These are phyloP conservation scores for Phytophthora ramorum DNA, from an alignment of 352 stramenopile genomes.

Conservation along the genomic window DNA sequence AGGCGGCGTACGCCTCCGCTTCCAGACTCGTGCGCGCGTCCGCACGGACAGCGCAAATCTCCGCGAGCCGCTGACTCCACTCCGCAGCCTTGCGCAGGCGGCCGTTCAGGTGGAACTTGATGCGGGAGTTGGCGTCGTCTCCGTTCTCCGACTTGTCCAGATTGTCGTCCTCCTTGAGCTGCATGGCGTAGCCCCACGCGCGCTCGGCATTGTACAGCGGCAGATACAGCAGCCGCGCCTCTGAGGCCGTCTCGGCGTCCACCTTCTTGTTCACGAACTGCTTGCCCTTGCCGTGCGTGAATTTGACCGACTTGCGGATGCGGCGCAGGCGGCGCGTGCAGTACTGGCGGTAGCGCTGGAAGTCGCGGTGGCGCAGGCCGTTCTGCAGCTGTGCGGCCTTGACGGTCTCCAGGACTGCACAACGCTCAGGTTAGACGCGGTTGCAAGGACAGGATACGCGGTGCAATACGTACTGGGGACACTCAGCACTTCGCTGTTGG, in stretches of 20 bases:
- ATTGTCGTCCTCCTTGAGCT: constrained; percentile 91
- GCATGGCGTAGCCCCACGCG: constrained; percentile 92
- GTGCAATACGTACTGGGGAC: constrained; percentile 48
- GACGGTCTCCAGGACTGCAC: constrained; percentile 84
- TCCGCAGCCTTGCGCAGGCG: constrained; percentile 89
- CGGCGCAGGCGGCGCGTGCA: constrained; percentile 86
- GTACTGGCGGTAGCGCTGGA: constrained; percentile 93
- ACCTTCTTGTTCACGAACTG: constrained; percentile 87
- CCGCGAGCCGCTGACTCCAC: constrained; percentile 85
- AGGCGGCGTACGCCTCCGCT: constrained; percentile 88
- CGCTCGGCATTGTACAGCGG: constrained; percentile 92
- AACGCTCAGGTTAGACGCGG: not conserved
- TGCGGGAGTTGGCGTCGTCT: constrained; percentile 87
- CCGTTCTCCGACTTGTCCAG: constrained; percentile 87
- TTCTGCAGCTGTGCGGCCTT: constrained; percentile 92
- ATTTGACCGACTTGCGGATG: constrained; percentile 90
- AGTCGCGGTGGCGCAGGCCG: constrained; percentile 90
- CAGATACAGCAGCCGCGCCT: constrained; percentile 83
- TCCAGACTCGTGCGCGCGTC: constrained; percentile 91
- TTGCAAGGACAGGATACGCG: not conserved
- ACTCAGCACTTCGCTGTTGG: constrained; percentile 50
- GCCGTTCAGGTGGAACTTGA: constrained; percentile 90
- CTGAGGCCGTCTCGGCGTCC: constrained; percentile 74
- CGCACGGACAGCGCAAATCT: constrained; percentile 76
- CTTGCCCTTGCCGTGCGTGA: constrained; percentile 89